These are phyloP conservation scores for Artemisia princeps DNA, from an alignment of 140 eudicot genomes.

Conservation along the genomic window DNA sequence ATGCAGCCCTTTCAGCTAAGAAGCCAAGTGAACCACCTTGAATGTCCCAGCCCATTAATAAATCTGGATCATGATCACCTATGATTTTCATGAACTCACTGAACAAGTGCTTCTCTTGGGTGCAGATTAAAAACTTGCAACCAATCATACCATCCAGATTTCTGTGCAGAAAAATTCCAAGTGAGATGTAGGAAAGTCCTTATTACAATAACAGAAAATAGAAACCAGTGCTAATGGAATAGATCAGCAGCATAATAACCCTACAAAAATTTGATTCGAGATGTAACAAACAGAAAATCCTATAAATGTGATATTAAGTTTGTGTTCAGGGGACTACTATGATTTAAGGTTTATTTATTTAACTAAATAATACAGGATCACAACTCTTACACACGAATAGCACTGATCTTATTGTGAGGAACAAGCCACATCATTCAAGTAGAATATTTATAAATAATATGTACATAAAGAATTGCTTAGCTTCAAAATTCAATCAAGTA, in stretches of 20 bases:
- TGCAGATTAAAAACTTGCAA: conserved; percentile 44
- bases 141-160: conserved; percentile 60
- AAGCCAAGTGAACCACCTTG: conserved; percentile 93
- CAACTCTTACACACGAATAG: too few relatives aligned
- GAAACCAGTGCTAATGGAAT: neutral
- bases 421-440: too few relatives aligned
- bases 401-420: too few relatives aligned
- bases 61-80: conserved; percentile 66
- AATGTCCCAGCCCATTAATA: conserved; percentile 91
- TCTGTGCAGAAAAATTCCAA: conserved; percentile 30
- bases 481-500: too few relatives aligned
- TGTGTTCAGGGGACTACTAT: too few relatives aligned
- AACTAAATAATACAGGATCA: too few relatives aligned
- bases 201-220: neutral
- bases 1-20: conserved; percentile 85
- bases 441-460: too few relatives aligned
- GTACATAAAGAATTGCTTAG: too few relatives aligned
- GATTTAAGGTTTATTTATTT: too few relatives aligned
- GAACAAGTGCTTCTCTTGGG: conserved; percentile 58
- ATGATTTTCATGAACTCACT: conserved; percentile 49
- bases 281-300: too few relatives aligned
- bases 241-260: neutral
- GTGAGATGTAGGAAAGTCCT: conserved; percentile 16
- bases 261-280: too few relatives aligned
- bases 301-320: too few relatives aligned